A percentile compares a stretch with the other conserved stretches of the same genome.
Conservation (phyloP, 257 asterid genomes). For the Gynochthodes officinalis region DNA sequence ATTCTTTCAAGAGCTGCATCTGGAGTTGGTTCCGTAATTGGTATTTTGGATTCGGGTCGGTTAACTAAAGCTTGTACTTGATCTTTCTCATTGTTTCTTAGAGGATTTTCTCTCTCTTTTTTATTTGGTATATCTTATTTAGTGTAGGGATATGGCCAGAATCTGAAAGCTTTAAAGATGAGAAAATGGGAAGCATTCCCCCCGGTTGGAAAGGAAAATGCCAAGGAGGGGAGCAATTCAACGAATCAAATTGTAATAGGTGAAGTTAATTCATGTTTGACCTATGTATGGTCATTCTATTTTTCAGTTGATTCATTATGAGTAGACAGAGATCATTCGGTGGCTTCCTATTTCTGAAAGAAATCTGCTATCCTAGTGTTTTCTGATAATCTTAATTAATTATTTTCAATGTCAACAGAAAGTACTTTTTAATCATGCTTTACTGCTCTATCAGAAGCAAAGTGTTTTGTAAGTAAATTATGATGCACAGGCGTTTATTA, state of each 20-base stretch:
- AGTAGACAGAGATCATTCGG: too few relatives aligned
- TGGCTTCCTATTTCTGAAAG: too few relatives aligned
- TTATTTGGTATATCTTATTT: neutral
- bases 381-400: too few relatives aligned
- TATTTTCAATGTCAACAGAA: too few relatives aligned
- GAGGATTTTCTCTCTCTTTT: neutral
- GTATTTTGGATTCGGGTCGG: constrained; percentile 9
- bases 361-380: too few relatives aligned
- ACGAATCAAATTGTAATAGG: constrained; percentile 34
- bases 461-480: too few relatives aligned
- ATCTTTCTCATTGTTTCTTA: neutral
- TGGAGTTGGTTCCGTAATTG: neutral
- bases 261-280: neutral
- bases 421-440: too few relatives aligned
- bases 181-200: constrained; percentile 23
- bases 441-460: too few relatives aligned
- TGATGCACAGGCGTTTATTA: too few relatives aligned
- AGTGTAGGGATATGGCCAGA: constrained; percentile 45
- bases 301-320: neutral
- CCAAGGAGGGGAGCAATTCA: constrained; percentile 36
- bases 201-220: constrained; percentile 38
- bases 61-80: neutral
- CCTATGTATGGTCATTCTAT: neutral
- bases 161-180: constrained; percentile 37
- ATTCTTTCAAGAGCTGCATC: constrained; percentile 10